phyloP scores from a whole-genome alignment of 495 filamentous ascomycete genomes.

The Hypoxylon intermedium region DNA sequence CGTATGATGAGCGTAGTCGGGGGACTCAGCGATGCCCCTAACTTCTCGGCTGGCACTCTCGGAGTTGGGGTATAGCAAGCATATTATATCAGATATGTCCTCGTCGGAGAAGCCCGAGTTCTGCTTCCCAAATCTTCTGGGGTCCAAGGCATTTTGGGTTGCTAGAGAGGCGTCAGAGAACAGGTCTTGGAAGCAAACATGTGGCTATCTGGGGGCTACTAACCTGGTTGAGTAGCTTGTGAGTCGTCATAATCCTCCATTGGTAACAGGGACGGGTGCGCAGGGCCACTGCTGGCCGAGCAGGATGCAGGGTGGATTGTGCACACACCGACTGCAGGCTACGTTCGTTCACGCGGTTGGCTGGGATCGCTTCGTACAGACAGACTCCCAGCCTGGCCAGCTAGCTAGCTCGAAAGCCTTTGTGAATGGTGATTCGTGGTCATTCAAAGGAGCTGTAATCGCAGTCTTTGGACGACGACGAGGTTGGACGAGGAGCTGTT shows the following conservation, averaged over 20 bases:
- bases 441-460: constrained; percentile 15
- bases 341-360: constrained; percentile 16
- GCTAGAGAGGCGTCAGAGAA: constrained; percentile 52
- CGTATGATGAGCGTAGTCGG: constrained; percentile 48
- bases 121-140: constrained; percentile 74
- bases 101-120: constrained; percentile 79
- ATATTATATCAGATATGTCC: constrained; percentile 86
- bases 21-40: constrained; percentile 52
- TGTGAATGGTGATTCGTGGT: constrained; percentile 10
- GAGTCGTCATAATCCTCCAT: constrained; percentile 43
- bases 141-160: constrained; percentile 83
- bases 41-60: constrained; percentile 74
- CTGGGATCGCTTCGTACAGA: constrained; percentile 11
- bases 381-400: constrained; percentile 10
- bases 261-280: constrained; percentile 23
- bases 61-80: constrained; percentile 83
- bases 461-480: constrained; percentile 3
- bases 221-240: constrained; percentile 46
- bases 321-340: constrained; percentile 31
- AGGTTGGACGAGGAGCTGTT: constrained; percentile 4
- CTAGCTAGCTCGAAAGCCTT: constrained; percentile 19
- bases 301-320: neutral
- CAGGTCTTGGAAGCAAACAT: neutral
- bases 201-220: constrained; percentile 10
- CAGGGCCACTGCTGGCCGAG: constrained; percentile 17